Conservation (phyloP, 2,329 filamentous ascomycete species). For the Alternaria arborescens region DNA sequence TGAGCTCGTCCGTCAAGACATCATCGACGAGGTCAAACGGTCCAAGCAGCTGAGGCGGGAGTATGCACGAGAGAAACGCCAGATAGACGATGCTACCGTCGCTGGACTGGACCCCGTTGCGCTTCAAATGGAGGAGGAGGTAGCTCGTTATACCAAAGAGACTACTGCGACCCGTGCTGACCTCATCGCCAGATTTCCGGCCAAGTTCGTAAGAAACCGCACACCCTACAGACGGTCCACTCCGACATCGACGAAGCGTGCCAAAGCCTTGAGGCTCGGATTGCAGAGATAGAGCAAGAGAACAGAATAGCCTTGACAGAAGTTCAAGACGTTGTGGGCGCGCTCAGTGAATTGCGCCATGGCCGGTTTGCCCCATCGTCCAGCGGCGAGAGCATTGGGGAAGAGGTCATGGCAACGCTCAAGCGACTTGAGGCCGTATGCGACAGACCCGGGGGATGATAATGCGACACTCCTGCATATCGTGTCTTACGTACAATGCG, state of each 20-base stretch:
- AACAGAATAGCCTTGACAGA: slow-evolving; percentile 67
- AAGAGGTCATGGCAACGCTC: slow-evolving; percentile 74
- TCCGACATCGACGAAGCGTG: slow-evolving; percentile 74
- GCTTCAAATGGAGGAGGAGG: slow-evolving; percentile 64
- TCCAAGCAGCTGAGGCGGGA: slow-evolving; percentile 67
- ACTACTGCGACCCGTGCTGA: slow-evolving; percentile 16
- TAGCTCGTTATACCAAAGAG: slow-evolving; percentile 15
- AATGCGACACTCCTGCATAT: background rate
- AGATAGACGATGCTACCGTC: slow-evolving; percentile 64
- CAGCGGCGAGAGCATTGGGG: slow-evolving; percentile 66
- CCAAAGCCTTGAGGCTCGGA: slow-evolving; percentile 71
- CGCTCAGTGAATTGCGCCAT: slow-evolving; percentile 83
- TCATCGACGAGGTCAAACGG: slow-evolving; percentile 69
- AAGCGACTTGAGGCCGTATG: slow-evolving; percentile 71
- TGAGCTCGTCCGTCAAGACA: slow-evolving; percentile 71
- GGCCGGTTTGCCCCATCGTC: slow-evolving; percentile 68
- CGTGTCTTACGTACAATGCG: background rate
- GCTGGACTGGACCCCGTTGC: slow-evolving; percentile 65
- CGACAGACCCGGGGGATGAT: slow-evolving; percentile 35
- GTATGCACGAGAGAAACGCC: slow-evolving; percentile 63
- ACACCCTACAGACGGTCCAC: slow-evolving; percentile 71
- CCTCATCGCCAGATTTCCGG: slow-evolving; percentile 63
- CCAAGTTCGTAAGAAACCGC: slow-evolving; percentile 56
- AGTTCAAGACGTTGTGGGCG: slow-evolving; percentile 72
- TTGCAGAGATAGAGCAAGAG: slow-evolving; percentile 71